phyloP scores from a whole-genome alignment of 306 rosid genomes.

The Lathyrus oleraceus region DNA sequence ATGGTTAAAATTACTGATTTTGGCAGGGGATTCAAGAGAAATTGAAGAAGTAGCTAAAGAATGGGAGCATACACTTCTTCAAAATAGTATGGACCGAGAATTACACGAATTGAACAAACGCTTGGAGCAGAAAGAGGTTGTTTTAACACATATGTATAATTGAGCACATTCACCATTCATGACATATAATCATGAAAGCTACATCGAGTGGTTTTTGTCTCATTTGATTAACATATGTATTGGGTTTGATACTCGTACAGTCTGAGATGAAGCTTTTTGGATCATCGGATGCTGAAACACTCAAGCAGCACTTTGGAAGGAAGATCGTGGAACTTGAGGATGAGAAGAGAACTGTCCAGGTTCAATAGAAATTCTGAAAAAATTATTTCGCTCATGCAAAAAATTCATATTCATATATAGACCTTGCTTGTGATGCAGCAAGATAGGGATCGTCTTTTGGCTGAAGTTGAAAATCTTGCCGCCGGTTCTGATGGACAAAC shows the following conservation, averaged over 20 bases:
- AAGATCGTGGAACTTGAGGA: conserved; percentile 90
- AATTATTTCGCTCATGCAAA: conserved; percentile 25
- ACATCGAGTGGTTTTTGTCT: conserved; percentile 22
- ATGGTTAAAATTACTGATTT: conserved; percentile 35
- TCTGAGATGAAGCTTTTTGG: conserved; percentile 91
- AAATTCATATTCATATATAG: conserved; percentile 40
- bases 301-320: conserved; percentile 95
- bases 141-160: conserved; percentile 18
- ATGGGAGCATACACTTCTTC: conserved; percentile 94
- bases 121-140: conserved; percentile 88
- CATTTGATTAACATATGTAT: conserved; percentile 11
- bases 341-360: conserved; percentile 91
- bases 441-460: conserved; percentile 84
- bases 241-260: conserved; percentile 48
- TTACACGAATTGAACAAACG: conserved; percentile 86
- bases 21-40: conserved; percentile 75
- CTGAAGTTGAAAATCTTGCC: conserved; percentile 94
- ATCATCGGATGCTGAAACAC: conserved; percentile 63
- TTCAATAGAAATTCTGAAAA: conserved; percentile 36
- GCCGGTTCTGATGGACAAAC: conserved; percentile 85
- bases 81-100: conserved; percentile 90
- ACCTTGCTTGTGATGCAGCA: conserved; percentile 55
- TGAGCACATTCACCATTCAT: conserved; percentile 27
- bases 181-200: conserved; percentile 18
- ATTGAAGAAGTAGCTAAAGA: conserved; percentile 92